Conservation (phyloP, 305 asterid genomes). For the Fraxinus xanthoxyloides region DNA sequence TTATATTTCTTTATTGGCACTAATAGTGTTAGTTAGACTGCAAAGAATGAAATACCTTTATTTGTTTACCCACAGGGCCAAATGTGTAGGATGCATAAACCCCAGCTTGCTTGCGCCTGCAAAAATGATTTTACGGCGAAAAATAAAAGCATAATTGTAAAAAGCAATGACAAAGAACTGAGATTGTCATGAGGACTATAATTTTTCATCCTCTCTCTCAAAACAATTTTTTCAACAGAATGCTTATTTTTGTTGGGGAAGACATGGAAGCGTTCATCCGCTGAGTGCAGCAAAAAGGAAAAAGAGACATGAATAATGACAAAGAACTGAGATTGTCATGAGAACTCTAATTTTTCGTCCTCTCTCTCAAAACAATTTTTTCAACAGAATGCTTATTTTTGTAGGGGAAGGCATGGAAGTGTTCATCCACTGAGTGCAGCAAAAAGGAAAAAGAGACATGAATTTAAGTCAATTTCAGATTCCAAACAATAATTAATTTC, state of each 20-base stretch:
- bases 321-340: not conserved
- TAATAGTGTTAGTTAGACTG: not conserved
- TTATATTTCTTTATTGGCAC: not conserved
- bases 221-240: not conserved
- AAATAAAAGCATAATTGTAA: not conserved
- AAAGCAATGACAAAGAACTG: not conserved
- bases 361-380: not conserved
- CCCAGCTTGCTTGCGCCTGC: slow-evolving; percentile 37
- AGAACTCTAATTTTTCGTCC: not conserved
- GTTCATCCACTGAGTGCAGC: not conserved
- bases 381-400: not conserved
- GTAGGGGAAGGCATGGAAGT: not conserved
- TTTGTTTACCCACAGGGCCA: slow-evolving; percentile 35
- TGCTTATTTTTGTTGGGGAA: not conserved
- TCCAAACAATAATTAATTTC: not conserved
- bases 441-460: not conserved
- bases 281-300: not conserved
- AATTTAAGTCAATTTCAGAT: not conserved
- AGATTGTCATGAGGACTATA: not conserved
- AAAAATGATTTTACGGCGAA: not conserved
- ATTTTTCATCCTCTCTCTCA: not conserved
- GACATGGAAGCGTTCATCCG: not conserved
- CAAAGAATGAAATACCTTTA: slow-evolving; percentile 24
- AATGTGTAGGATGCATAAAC: slow-evolving; percentile 31
- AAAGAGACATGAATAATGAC: not conserved